These are phyloP conservation scores for Lathyrus aphaca DNA, from an alignment of 306 rosid genomes.

Conservation along the genomic window DNA sequence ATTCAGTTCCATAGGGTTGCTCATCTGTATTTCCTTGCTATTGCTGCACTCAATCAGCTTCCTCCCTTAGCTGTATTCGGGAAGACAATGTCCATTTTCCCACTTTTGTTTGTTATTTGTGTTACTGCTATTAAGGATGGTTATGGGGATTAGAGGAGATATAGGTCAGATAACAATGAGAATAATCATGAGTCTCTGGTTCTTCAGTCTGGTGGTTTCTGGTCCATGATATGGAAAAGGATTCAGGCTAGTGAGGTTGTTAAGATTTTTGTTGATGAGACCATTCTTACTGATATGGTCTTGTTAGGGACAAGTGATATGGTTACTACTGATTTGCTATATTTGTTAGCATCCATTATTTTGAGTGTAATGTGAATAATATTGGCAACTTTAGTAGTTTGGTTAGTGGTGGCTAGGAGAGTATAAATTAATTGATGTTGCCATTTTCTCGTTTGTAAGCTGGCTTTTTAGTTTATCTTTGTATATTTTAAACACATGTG, in stretches of 20 bases:
- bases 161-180: slow-evolving; percentile 85
- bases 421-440: too few relatives aligned
- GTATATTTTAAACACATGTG: too few relatives aligned
- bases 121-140: slow-evolving; percentile 98
- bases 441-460: too few relatives aligned
- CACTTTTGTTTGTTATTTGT: slow-evolving; percentile 79
- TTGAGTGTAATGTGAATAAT: too few relatives aligned
- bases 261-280: slow-evolving; percentile 76
- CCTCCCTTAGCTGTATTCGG: slow-evolving; percentile 98
- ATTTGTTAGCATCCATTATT: too few relatives aligned
- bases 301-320: slow-evolving; percentile 96
- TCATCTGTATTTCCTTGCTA: slow-evolving; percentile 87
- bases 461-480: too few relatives aligned
- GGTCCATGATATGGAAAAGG: slow-evolving; percentile 68
- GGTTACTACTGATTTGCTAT: too few relatives aligned
- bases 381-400: too few relatives aligned
- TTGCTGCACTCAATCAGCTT: slow-evolving; percentile 96
- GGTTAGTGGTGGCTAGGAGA: too few relatives aligned
- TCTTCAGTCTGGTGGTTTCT: slow-evolving; percentile 61
- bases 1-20: slow-evolving; percentile 96
- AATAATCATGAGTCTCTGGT: slow-evolving; percentile 80
- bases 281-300: slow-evolving; percentile 95
- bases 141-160: slow-evolving; percentile 95
- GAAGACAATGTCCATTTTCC: slow-evolving; percentile 84
- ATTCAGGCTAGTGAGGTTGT: slow-evolving; percentile 88